Evolutionary conservation across 192 early-diverging fungal genomes (phyloP), one percentile per base, ranked within the genome.

Genomic region (Phlyctochytrium arcticum): DNA sequence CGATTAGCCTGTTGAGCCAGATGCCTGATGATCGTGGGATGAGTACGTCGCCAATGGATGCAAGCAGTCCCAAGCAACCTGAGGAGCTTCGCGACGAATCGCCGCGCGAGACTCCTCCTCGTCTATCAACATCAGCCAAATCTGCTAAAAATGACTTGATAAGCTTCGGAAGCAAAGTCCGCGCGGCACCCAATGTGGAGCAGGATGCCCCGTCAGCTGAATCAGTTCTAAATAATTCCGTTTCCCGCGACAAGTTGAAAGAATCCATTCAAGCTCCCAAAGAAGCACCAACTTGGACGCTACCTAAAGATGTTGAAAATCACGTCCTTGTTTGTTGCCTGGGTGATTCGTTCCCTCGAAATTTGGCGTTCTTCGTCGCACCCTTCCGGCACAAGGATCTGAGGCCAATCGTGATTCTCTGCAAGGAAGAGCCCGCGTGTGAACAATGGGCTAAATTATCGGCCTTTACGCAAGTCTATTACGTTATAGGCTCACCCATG

Each of bases 351-450:
- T 90, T 89, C 67, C 87, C 85, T 1, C 55, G 65, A 42, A 89
- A 88, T 69, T 71, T 88, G n/a, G 72, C 83, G 12, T 86, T 83
- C 69, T 80, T 90, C 57, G 62, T 90, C 54, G 83, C 78, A 36
- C 80, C 87, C 21, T 71, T 87, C 60, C 84, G 89, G 27, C 79
- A 78, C 17, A 79, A 81, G 30, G 75, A 85, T 35, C 73, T 76
- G 10, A 62, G 68, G 21, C 65, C 75, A 57, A 75, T 90, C 15
- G 86, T 89, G 32, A 79, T 90, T 49, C 70, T 90, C 54, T 75
- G 72, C 47, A 62, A 67, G 5, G 73, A 48, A 7, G 75, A 79
- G 29, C 86, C 86, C 5, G 50, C 68, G 17, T 54, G 37, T 2
- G 62, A 71, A 24, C 63, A 75, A 33, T 61, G 62, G 50, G 69